Conservation (phyloP, 495 filamentous ascomycete genomes). For the Chaetomium tenue region DNA sequence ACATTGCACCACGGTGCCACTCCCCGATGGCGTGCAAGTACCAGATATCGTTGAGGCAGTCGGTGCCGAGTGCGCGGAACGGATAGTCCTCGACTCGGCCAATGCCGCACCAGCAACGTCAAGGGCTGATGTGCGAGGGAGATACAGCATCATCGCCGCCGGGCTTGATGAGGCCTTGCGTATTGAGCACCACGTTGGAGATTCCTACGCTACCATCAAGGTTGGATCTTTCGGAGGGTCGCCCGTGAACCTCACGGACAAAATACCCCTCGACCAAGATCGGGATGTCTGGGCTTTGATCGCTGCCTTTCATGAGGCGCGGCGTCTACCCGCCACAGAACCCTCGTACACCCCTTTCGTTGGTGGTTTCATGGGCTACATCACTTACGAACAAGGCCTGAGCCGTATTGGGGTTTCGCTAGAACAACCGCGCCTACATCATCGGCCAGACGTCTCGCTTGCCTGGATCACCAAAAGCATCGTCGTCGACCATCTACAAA, state of each 20-base stretch:
- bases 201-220: slow-evolving; percentile 37
- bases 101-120: slow-evolving; percentile 40
- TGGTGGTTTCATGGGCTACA: slow-evolving; percentile 86
- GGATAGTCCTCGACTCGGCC: slow-evolving; percentile 57
- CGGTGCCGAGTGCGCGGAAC: slow-evolving; percentile 39
- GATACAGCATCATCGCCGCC: slow-evolving; percentile 67
- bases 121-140: slow-evolving; percentile 52
- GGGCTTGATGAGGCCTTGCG: slow-evolving; percentile 52
- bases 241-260: slow-evolving; percentile 24
- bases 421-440: slow-evolving; percentile 35
- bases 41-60: slow-evolving; percentile 52
- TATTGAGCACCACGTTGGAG: slow-evolving; percentile 54
- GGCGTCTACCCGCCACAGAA: slow-evolving; percentile 35
- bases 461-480: slow-evolving; percentile 76
- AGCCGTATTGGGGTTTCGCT: slow-evolving; percentile 53
- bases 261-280: slow-evolving; percentile 32
- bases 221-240: slow-evolving; percentile 17
- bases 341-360: slow-evolving; percentile 61
- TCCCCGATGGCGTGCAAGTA: slow-evolving; percentile 41
- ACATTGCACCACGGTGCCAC: slow-evolving; percentile 31
- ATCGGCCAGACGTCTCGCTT: slow-evolving; percentile 70
- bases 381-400: slow-evolving; percentile 85
- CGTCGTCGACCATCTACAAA: slow-evolving; percentile 69
- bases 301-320: slow-evolving; percentile 56
- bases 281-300: slow-evolving; percentile 57